These are phyloP conservation scores for Trypanosoma theileri DNA, from an alignment of 208 protist species.

Conservation along the genomic window DNA sequence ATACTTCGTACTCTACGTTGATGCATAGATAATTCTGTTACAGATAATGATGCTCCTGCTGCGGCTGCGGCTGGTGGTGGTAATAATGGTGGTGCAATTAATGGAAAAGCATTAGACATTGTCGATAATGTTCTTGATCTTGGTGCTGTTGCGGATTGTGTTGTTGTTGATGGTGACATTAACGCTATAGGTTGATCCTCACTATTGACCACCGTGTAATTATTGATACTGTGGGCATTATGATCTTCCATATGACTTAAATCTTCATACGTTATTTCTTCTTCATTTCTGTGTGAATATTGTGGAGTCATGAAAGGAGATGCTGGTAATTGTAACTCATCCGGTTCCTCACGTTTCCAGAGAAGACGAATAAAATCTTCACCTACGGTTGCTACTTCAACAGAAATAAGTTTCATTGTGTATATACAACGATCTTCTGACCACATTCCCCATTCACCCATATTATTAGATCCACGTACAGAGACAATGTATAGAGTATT, in stretches of 20 bases:
- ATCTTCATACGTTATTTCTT: too few species aligned
- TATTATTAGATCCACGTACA: slow-evolving; percentile 59
- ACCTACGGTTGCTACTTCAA: slow-evolving; percentile 64
- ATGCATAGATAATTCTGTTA: neutral
- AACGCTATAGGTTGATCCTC: too few species aligned
- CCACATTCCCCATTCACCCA: slow-evolving; percentile 84
- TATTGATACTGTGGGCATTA: neutral
- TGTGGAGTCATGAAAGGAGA: neutral
- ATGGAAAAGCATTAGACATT: neutral
- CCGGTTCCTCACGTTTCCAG: slow-evolving; percentile 71
- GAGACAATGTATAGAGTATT: slow-evolving; percentile 74
- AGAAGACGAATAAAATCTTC: slow-evolving; percentile 83
- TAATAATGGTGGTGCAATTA: too few species aligned
- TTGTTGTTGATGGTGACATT: too few species aligned
- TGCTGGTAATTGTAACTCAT: slow-evolving; percentile 47
- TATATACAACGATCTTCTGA: slow-evolving; percentile 76
- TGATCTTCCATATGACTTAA: neutral
- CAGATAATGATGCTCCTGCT: neutral
- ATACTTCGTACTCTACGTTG: neutral
- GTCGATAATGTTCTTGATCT: slow-evolving; percentile 13
- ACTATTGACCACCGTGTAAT: neutral
- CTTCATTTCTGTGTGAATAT: neutral
- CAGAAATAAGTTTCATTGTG: slow-evolving; percentile 82
- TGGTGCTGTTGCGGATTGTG: too few species aligned
- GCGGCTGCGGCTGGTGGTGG: neutral